Evolutionary conservation across 352 stramenopile genomes (phyloP), one percentile per base, ranked within the genome.

Genomic region (Globisporangium nagaii): DNA sequence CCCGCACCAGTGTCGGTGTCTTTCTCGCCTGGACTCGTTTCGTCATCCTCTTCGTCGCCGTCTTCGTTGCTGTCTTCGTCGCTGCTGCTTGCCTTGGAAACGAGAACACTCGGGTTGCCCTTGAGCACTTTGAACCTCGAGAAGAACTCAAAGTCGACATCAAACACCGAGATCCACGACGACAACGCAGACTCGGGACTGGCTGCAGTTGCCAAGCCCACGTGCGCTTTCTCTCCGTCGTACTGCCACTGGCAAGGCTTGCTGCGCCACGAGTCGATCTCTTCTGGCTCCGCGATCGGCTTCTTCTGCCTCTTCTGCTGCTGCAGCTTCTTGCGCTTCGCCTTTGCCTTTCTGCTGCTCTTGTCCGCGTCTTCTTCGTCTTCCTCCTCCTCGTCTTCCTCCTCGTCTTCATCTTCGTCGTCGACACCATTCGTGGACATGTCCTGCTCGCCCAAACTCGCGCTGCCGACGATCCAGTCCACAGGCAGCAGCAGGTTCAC

Each of bases 381-480:
- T 0, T 70, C 73, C 0, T 75, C 60, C 0, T 79, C 71, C 0
- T 74, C 62, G 0, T 81, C 74, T 0, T 68, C 63, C 3, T 70
- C 70, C 0, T 68, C 66, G 2, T 70, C 64, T 3, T 75, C 69
- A 4, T 68, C 60, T n/a, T 58, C 66, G 2, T 61, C 60, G 4
- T 48, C 51, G 15, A 49, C 17, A 17, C 15, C 48, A 13, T 19
- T 17, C 40, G n/a, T 24, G 6, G n/a, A 59, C 5, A 57, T 35
- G 49, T 71, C 64, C 8, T 79, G 60, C 19, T 83, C 66, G 32
- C 85, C 72, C 24, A 93, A 19, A n/a, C 56, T 13, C 3, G 52
- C 59, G 2, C 87, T 74, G 0, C 82, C 79, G 0, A 90, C 74
- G 22, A 81, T 68, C 49, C 73, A 87, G 46, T 88, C 79, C 6